Percentiles rank a stretch among this genome's conserved stretches.
Conservation (phyloP, 2,329 filamentous ascomycete species). For the Talaromyces atroroseus region DNA sequence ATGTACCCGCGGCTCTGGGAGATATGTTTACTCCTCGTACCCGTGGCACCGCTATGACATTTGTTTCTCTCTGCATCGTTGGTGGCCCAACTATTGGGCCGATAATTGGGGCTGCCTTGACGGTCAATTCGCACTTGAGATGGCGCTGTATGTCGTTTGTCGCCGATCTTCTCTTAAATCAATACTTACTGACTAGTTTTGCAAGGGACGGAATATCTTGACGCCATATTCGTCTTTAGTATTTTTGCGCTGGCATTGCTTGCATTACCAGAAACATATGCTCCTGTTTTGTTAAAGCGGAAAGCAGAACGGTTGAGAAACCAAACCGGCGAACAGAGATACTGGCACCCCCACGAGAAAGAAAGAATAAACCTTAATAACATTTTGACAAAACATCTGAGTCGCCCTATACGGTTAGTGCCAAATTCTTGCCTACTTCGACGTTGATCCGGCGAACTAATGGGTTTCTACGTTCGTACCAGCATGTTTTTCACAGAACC, state of each 20-base stretch:
- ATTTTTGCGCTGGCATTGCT: constrained; percentile 28
- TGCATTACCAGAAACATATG: constrained; percentile 48
- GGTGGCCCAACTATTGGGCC: constrained; percentile 46
- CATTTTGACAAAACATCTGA: constrained; percentile 35
- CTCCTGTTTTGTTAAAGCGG: constrained; percentile 42
- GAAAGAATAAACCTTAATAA: neutral
- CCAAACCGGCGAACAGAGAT: constrained; percentile 34
- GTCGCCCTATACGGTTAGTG: constrained; percentile 29
- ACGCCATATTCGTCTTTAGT: constrained; percentile 20
- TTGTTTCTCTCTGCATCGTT: constrained; percentile 45
- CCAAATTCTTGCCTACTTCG: neutral
- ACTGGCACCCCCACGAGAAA: constrained; percentile 10
- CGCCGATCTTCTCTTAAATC: constrained; percentile 50
- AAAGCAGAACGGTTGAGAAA: constrained; percentile 45
- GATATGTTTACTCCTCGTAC: constrained; percentile 47
- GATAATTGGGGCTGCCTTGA: constrained; percentile 45
- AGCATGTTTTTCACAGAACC: constrained; percentile 45
- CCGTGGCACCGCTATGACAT: constrained; percentile 41
- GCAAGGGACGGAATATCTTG: constrained; percentile 37
- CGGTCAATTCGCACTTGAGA: constrained; percentile 45
- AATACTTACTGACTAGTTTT: constrained; percentile 34
- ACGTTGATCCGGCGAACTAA: neutral
- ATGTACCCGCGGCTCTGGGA: constrained; percentile 45
- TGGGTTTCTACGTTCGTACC: neutral
- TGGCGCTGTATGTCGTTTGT: constrained; percentile 57